Base-by-base conservation (phyloP, 495 filamentous ascomycete genomes). In the Evernia prunastri region DNA sequence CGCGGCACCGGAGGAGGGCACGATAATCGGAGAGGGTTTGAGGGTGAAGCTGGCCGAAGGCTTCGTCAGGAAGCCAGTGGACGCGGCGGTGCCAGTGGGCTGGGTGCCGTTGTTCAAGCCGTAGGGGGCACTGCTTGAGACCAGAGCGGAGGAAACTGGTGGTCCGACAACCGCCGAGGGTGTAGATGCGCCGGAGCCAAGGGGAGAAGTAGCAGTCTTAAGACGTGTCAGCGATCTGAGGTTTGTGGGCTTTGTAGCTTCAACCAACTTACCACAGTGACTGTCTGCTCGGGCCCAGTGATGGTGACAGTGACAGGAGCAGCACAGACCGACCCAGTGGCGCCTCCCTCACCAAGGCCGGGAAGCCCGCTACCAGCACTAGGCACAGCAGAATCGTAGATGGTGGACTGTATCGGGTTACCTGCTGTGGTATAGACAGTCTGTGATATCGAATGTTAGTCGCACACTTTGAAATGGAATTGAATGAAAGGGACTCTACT, bases 211-310 rank as follows among this genome's bases (percentile, higher is more conserved):
- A 63, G 61, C 36, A 42, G 61, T 63, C 61, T 63, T 35, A 35
- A n/a, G 18, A 25, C 2, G 25, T 8, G 39, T 63, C 39, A 63
- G 53, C 25, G 29, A 57, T 13, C 15, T 29, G 31, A 42, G 23
- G 9, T 31, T 57, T 64, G 47, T 39, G 33, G 11, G 33, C 42
- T 3, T 63, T 13, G 57, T 65, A n/a, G 20, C 3, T 7, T 23
- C 9, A 31, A 20, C 23, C 37, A 65, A 73, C 77, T 60, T 74
- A 80, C 79, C 64, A 77, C 75, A 63, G 78, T 78, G 71, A 79
- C 72, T 20, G 75, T 77, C 31, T 72, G 66, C 23, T 70, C 72
- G 18, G 65, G 33, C 23, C 72, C 72, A 29, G 76, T 74, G 58
- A 78, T 74, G 35, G 77, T 81, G 25, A 76, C 77, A 61, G 75